Evolutionary conservation across 2,329 filamentous ascomycete genomes (phyloP), one percentile per base, ranked within the genome.

Genomic region (Lojkania enalia): DNA sequence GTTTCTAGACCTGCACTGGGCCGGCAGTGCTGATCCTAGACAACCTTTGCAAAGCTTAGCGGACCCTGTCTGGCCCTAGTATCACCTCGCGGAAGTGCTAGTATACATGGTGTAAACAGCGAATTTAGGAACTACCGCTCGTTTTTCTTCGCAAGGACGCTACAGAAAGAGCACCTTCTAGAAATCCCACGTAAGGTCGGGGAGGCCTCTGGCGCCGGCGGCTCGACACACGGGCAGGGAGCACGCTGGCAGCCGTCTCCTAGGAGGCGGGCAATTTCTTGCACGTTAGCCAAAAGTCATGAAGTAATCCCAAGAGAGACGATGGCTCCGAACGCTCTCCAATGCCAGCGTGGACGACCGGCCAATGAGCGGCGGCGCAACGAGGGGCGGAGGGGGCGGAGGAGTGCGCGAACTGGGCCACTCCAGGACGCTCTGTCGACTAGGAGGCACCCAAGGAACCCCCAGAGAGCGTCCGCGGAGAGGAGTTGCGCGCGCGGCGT

Each of bases 1-100:
- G 57, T 60, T 62, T 65, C 63, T 67, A 65, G 64, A 64, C 55
- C n/a, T 61, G 44, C 48, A 40, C 60, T 64, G 55, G 64, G 57
- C 64, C 61, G 55, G 54, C 48, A 51, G 54, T 55, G 64, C 58
- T 64, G 57, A 63, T 59, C 56, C 54, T 58, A 25, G 58, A 52
- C 46, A 45, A 52, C 49, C 49, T 54, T 44, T 58, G 52, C 49
- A 55, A 58, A 62, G 60, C 57, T 62, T 64, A 64, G 62, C 51
- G 61, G 61, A 54, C 48, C 49, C 55, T 52, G 42, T 48, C 40
- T 40, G 43, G 35, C 39, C 39, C 44, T 35, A 40, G 43, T 43
- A 40, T 37, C 16, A 35, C 19, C 32, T 12, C 36, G 33, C 29
- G 20, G 42, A 42, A 40, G 35, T n/a, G 43, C 44, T 47, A 47